These are phyloP conservation scores for Halophytophthora polymorphica DNA, from an alignment of 352 stramenopile species.

Conservation along the genomic window DNA sequence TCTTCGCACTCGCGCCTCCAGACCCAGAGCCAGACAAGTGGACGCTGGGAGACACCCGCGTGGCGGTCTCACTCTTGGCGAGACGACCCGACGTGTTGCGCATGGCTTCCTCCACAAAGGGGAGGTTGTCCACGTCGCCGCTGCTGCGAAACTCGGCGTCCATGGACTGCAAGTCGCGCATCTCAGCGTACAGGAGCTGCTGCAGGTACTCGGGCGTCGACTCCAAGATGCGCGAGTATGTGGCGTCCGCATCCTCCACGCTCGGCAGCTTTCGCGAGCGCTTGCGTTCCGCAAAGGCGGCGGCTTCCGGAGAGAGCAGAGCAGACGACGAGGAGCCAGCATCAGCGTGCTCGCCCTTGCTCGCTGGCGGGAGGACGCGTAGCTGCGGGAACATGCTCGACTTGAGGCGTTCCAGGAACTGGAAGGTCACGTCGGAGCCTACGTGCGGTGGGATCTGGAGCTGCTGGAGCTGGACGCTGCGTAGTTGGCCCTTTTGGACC, in stretches of 20 bases:
- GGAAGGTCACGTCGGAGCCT: constrained; percentile 54
- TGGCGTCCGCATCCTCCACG: constrained; percentile 65
- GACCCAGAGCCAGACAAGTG: constrained; percentile 1
- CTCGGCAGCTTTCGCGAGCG: constrained; percentile 48
- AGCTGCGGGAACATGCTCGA: constrained; percentile 69
- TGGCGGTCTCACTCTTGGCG: constrained; percentile 21
- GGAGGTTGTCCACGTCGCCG: constrained; percentile 68
- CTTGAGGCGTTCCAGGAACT: constrained; percentile 71
- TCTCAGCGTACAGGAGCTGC: constrained; percentile 55
- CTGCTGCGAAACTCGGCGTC: constrained; percentile 69
- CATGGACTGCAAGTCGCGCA: constrained; percentile 67
- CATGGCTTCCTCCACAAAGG: constrained; percentile 81
- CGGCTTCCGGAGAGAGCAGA: constrained; percentile 11
- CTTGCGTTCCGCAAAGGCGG: constrained; percentile 31
- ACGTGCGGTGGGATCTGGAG: constrained; percentile 56
- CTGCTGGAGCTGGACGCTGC: constrained; percentile 64
- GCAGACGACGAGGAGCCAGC: not conserved
- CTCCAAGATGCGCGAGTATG: constrained; percentile 72
- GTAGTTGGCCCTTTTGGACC: constrained; percentile 77
- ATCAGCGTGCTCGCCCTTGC: constrained; percentile 5
- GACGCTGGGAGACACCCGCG: constrained; percentile 10
- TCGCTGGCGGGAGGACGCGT: constrained; percentile 17
- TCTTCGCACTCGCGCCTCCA: constrained; percentile 2
- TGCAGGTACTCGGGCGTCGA: constrained; percentile 62
- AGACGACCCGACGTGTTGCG: constrained; percentile 61